Evolutionary conservation across 176 grass and related monocot genomes (phyloP).

Genomic region (Stipa capillata): DNA sequence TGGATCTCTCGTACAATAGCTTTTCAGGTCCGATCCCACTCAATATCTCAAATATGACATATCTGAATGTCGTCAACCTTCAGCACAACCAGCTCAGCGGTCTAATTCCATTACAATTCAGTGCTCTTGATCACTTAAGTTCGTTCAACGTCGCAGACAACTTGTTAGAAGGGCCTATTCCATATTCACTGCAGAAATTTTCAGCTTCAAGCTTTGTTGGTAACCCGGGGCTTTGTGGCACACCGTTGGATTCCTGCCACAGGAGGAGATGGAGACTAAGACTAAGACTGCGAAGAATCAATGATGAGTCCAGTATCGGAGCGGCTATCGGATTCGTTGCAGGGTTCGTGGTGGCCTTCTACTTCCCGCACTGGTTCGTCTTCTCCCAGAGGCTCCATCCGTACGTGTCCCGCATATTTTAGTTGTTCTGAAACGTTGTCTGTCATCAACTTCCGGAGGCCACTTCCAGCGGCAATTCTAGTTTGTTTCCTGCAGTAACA

Average conservation of each 20-base stretch:
- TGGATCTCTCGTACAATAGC: constrained; percentile 35
- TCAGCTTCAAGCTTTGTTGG: background rate
- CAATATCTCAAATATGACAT: background rate
- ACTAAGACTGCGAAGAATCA: background rate
- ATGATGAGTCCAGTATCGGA: background rate
- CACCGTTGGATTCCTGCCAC: background rate
- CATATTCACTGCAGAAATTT: background rate
- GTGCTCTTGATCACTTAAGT: background rate
- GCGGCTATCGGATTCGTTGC: background rate
- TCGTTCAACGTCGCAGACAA: constrained; percentile 28
- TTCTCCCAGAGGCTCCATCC: background rate
- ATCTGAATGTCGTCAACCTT: constrained; percentile 30
- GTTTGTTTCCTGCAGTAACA: background rate
- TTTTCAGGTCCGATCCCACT: constrained; percentile 22
- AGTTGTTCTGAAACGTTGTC: background rate
- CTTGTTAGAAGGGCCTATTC: constrained; percentile 1
- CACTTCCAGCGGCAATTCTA: background rate
- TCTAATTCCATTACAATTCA: background rate
- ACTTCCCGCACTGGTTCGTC: background rate
- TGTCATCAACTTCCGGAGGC: background rate
- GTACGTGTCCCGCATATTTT: background rate
- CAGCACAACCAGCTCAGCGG: constrained; percentile 26
- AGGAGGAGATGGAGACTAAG: background rate
- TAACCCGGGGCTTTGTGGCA: background rate
- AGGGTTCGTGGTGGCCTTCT: constrained; percentile 5